phyloP scores from a whole-genome alignment of 169 alveolate genomes.

The Plasmodium inui region DNA sequence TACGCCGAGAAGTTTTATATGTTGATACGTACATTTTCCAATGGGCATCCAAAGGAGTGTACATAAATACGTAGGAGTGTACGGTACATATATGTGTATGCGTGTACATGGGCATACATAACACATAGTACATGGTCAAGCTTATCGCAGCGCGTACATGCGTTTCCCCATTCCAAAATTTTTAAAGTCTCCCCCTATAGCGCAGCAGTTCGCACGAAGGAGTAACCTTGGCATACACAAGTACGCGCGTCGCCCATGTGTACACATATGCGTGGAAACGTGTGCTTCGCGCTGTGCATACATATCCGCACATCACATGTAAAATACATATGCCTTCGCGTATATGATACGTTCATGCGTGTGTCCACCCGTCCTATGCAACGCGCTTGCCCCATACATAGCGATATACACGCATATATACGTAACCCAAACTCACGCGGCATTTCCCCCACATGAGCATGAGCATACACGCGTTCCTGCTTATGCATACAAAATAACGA shows the following conservation, averaged over 20 bases:
- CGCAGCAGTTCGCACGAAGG: neutral
- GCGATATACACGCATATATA: too few species aligned
- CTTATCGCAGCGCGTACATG: neutral
- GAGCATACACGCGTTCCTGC: neutral
- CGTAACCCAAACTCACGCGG: neutral
- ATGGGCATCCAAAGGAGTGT: neutral
- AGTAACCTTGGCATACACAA: neutral
- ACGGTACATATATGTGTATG: neutral
- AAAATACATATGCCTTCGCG: neutral
- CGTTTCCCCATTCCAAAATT: neutral
- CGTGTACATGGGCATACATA: slow-evolving; percentile 8
- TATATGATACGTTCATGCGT: too few species aligned
- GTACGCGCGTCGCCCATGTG: neutral
- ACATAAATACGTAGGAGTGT: neutral
- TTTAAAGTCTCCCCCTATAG: neutral
- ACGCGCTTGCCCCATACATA: too few species aligned
- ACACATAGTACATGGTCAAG: neutral
- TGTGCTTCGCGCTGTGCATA: neutral
- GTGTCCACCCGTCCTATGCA: too few species aligned
- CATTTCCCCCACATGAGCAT: neutral
- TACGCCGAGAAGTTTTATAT: neutral
- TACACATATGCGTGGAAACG: neutral
- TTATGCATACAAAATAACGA: neutral
- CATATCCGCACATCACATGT: neutral
- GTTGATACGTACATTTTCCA: neutral